Percentiles rank a stretch among this genome's conserved stretches.
Conservation (phyloP, 1,284 basidiomycete genomes). For the Rhodotorula sp. region DNA sequence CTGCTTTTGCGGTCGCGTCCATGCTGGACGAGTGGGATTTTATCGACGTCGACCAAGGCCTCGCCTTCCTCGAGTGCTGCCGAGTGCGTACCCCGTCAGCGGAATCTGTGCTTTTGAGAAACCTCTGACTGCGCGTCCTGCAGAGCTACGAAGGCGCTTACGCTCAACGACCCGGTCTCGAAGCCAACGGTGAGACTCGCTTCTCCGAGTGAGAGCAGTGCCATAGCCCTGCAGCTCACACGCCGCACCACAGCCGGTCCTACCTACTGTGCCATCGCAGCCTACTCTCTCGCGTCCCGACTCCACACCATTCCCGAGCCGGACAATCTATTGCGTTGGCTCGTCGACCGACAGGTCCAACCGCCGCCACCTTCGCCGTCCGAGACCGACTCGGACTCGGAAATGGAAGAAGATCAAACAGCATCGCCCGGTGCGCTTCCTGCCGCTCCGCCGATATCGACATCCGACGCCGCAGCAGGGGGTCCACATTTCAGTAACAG, state of each 20-base stretch:
- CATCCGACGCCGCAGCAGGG: not conserved
- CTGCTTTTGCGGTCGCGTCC: constrained; percentile 75
- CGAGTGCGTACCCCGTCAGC: constrained; percentile 56
- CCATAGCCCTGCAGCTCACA: not conserved
- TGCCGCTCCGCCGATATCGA: too few relatives aligned
- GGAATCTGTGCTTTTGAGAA: not conserved
- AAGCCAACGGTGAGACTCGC: constrained; percentile 69
- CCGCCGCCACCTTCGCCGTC: constrained; percentile 7
- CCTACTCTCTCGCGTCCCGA: constrained; percentile 60
- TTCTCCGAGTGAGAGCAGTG: not conserved
- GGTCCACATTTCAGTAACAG: not conserved
- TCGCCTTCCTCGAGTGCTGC: constrained; percentile 66
- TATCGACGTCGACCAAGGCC: constrained; percentile 62
- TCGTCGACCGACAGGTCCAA: constrained; percentile 65
- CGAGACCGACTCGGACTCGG: not conserved
- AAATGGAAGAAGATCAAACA: not conserved
- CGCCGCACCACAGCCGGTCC: constrained; percentile 67
- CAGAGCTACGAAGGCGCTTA: constrained; percentile 93
- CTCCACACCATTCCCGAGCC: constrained; percentile 53
- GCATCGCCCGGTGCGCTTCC: too few relatives aligned
- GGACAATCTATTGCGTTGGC: constrained; percentile 68
- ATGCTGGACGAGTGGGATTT: constrained; percentile 75
- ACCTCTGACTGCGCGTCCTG: not conserved
- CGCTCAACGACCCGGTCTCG: constrained; percentile 72
- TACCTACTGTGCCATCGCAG: constrained; percentile 85